A percentile compares a stretch with the other conserved stretches of the same genome.
Conservation (phyloP, 73 alveolate species). For the Symbiodinium natans region DNA sequence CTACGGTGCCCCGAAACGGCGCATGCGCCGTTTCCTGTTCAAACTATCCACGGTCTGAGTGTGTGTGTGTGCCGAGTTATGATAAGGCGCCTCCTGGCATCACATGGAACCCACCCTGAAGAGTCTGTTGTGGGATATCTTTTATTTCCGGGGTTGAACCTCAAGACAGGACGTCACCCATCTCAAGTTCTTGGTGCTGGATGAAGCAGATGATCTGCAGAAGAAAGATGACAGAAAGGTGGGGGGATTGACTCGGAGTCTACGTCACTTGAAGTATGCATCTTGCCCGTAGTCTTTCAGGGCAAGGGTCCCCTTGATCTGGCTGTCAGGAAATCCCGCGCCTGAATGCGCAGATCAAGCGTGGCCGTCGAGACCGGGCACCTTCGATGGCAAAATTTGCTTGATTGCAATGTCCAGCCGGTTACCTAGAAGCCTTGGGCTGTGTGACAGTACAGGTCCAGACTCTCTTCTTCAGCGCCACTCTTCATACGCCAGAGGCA, state of each 20-base stretch:
- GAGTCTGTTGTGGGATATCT: too few species aligned
- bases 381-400: neutral
- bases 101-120: too few species aligned
- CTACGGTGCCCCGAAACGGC: neutral
- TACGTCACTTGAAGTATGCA: too few species aligned
- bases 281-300: too few species aligned
- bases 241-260: neutral
- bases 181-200: constrained; percentile 88
- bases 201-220: constrained; percentile 93
- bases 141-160: too few species aligned
- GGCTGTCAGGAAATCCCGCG: constrained; percentile 89
- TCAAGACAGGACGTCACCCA: constrained; percentile 59
- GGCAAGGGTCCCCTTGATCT: too few species aligned
- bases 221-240: constrained; percentile 93
- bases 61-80: too few species aligned
- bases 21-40: too few species aligned
- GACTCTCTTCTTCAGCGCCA: constrained; percentile 93
- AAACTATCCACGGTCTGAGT: too few species aligned
- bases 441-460: constrained; percentile 14
- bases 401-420: neutral
- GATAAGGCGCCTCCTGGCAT: too few species aligned
- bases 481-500: constrained; percentile 92
- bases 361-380: constrained; percentile 83
- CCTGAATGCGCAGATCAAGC: constrained; percentile 86
- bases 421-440: neutral